Conservation (phyloP, 179 eudicot species). For the Silene coronaria region DNA sequence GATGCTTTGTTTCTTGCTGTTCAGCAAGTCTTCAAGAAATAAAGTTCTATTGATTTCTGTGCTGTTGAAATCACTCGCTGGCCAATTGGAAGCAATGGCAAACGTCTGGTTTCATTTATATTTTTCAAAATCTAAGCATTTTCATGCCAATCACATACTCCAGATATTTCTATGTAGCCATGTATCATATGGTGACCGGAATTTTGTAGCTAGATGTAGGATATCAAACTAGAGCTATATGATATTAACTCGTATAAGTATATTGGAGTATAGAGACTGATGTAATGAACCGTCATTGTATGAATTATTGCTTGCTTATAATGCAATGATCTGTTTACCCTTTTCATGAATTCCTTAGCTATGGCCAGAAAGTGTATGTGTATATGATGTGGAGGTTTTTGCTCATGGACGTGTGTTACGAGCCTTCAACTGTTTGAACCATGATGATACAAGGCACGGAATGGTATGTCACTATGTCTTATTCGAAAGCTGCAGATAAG, state of each 20-base stretch:
- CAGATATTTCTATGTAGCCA: not conserved
- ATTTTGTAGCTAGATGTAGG: slow-evolving; percentile 25
- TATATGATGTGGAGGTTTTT: not conserved
- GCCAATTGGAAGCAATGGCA: not conserved
- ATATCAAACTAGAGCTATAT: not conserved
- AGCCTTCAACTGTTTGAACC: too few species aligned
- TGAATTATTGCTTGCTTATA: not conserved
- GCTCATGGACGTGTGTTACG: not conserved
- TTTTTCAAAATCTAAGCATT: not conserved
- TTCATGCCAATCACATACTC: slow-evolving; percentile 2
- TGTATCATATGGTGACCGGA: not conserved
- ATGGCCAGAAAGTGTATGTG: not conserved
- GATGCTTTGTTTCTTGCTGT: slow-evolving; percentile 76
- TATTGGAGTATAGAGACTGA: not conserved
- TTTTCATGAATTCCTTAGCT: not conserved
- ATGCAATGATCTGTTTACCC: slow-evolving; percentile 1
- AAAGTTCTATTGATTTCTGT: slow-evolving; percentile 43
- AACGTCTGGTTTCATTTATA: not conserved
- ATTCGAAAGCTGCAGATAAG: too few species aligned
- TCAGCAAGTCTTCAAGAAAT: slow-evolving; percentile 75
- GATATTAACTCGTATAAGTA: not conserved
- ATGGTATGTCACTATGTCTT: too few species aligned
- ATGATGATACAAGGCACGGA: too few species aligned
- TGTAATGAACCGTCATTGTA: not conserved
- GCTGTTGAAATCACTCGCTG: not conserved